phyloP scores from a whole-genome alignment of 352 stramenopile species.

The Globisporangium paroecandrum region DNA sequence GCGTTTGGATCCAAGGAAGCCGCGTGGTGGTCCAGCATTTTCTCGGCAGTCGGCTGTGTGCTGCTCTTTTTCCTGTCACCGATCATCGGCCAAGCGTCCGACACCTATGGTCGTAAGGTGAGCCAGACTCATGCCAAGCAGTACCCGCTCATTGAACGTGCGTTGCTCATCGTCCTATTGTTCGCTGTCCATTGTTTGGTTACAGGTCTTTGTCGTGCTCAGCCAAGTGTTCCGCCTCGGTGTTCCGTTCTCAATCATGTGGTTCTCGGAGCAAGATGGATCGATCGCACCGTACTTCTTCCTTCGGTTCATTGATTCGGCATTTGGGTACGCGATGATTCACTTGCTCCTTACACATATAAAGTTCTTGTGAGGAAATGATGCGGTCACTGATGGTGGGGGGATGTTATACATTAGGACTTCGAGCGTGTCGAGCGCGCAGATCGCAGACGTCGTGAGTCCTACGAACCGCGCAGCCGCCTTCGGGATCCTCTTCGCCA shows the following conservation, averaged over 20 bases:
- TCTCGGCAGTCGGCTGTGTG: slow-evolving; percentile 55
- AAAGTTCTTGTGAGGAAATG: not conserved
- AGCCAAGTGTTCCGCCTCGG: slow-evolving; percentile 59
- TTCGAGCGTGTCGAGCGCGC: slow-evolving; percentile 51
- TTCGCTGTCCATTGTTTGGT: not conserved
- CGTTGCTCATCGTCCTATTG: not conserved
- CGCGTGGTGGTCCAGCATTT: slow-evolving; percentile 68
- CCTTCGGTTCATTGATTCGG: slow-evolving; percentile 47
- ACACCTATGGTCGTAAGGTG: slow-evolving; percentile 78
- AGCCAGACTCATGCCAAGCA: not conserved
- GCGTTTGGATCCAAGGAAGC: slow-evolving; percentile 63
- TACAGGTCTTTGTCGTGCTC: slow-evolving; percentile 63
- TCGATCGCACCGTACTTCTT: slow-evolving; percentile 64
- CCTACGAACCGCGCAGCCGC: slow-evolving; percentile 46
- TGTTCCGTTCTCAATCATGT: slow-evolving; percentile 67
- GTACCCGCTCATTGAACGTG: not conserved
- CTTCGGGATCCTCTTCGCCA: slow-evolving; percentile 58
- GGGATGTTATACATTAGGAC: slow-evolving; percentile 25
- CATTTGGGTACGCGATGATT: slow-evolving; percentile 38
- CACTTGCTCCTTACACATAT: not conserved
- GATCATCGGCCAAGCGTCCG: slow-evolving; percentile 68
- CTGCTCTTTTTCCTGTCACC: slow-evolving; percentile 68
- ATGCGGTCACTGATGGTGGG: not conserved
- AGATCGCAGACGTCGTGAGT: slow-evolving; percentile 59
- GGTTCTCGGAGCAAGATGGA: slow-evolving; percentile 50